Evolutionary conservation across 2,329 filamentous ascomycete species (phyloP), one percentile per base, ranked within the genome.

Genomic region (Ceratocystis cubensis): DNA sequence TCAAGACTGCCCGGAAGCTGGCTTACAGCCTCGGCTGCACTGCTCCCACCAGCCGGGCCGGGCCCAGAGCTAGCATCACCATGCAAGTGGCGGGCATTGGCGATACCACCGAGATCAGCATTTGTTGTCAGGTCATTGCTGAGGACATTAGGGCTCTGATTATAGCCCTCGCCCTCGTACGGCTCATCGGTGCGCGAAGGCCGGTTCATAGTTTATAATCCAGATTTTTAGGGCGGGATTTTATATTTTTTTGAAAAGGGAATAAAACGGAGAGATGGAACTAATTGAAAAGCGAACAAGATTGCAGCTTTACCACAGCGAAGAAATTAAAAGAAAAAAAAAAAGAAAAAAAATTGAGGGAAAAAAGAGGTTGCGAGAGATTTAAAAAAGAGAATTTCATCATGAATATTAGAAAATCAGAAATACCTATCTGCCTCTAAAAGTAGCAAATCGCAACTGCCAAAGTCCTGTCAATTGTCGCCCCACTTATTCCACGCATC

Each of bases 41-140:
- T 57, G 56, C 64, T 66, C 56, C 53, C 65, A 3, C 53, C 53
- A 10, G 17, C 44, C 25, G 50, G 13, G 5, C 62, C 66, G 28
- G 30, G 15, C 20, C 46, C 61, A 3, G 53, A 28, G 25, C 4
- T 22, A 28, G 50, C 30, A 22, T 61, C 66, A 4, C 53, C 33
- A 7, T 48, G 66, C 6, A 66, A 75, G 70, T 78, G 76, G 25
- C 80, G 78, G 22, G 78, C 73, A 72, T 83, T 83, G 70, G 79
- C 75, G 69, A 81, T 80, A 69, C 81, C 81, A 69, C 82, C 82
- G 67, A 83, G 75, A 71, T 83, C 81, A 75, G 82, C 77, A 70
- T 81, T 75, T 50, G 81, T 82, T 30, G 81, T 83, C 62, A 80
- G 72, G 62, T 78, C 76, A 22, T 78, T 72, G 28, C 80, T 76